A percentile compares a stretch with the other conserved stretches of the same genome.
phyloP scores from a whole-genome alignment of 2,329 filamentous ascomycete species.

The Ambrosiella xylebori region DNA sequence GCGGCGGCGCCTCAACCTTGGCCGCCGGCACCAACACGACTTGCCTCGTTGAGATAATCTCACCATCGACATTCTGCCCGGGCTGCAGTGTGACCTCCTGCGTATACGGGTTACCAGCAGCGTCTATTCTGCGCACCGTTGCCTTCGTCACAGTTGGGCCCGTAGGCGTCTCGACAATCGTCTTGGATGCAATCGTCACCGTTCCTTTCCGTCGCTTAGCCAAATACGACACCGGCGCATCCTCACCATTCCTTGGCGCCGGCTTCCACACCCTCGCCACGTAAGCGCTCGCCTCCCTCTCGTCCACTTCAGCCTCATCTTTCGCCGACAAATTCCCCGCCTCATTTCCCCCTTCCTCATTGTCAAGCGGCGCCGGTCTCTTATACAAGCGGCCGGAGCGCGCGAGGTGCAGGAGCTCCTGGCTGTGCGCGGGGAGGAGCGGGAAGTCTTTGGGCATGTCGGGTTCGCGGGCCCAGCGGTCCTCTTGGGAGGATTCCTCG shows the following conservation, averaged over 20 bases:
- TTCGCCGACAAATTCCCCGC: slow-evolving; percentile 32
- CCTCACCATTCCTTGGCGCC: slow-evolving; percentile 40
- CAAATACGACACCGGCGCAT: slow-evolving; percentile 33
- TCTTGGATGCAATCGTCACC: slow-evolving; percentile 37
- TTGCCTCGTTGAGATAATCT: slow-evolving; percentile 47
- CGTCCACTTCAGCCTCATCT: slow-evolving; percentile 45
- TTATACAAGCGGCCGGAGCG: slow-evolving; percentile 56
- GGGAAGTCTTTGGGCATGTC: slow-evolving; percentile 76
- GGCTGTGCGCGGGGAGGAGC: slow-evolving; percentile 59
- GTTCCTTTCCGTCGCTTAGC: slow-evolving; percentile 45
- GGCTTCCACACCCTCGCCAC: slow-evolving; percentile 45
- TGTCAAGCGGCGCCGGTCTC: slow-evolving; percentile 43
- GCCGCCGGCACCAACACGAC: slow-evolving; percentile 38
- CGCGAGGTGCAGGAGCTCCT: slow-evolving; percentile 66
- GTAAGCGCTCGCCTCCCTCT: slow-evolving; percentile 35
- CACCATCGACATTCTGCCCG: slow-evolving; percentile 61
- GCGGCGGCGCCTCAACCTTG: slow-evolving; percentile 35
- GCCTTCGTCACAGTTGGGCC: slow-evolving; percentile 54
- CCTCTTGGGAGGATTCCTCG: slow-evolving; percentile 45
- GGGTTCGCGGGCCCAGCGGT: slow-evolving; percentile 58
- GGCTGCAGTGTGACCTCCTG: slow-evolving; percentile 71
- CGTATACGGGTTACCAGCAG: slow-evolving; percentile 63
- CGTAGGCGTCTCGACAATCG: slow-evolving; percentile 26
- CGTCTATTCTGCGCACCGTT: slow-evolving; percentile 62
- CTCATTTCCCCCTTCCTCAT: slow-evolving; percentile 40